Evolutionary conservation across 257 asterid species (phyloP).

Genomic region (Capsicum chinense): DNA sequence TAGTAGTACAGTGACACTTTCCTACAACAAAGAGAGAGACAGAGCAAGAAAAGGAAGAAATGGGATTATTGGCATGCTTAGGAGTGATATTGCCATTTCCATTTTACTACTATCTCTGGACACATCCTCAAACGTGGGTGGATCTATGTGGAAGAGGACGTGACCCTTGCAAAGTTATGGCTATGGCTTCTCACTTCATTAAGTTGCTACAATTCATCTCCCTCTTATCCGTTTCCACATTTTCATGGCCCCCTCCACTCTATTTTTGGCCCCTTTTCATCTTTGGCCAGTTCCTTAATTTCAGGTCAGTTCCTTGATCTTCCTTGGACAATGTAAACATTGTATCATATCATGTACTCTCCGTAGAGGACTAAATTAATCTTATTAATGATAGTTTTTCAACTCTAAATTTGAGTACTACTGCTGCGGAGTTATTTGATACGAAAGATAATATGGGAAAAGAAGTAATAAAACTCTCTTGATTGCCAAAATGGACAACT

Average conservation of each 20-base stretch:
- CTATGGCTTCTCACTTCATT: conserved; percentile 67
- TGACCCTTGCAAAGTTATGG: conserved; percentile 82
- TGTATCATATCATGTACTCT: not conserved
- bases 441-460: too few relatives aligned
- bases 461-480: too few relatives aligned
- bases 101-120: conserved; percentile 85
- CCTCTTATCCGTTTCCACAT: conserved; percentile 64
- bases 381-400: too few relatives aligned
- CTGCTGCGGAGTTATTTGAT: too few relatives aligned
- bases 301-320: conserved; percentile 56
- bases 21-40: not conserved
- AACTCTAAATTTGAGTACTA: too few relatives aligned
- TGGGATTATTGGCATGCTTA: conserved; percentile 71
- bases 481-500: too few relatives aligned
- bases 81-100: conserved; percentile 91
- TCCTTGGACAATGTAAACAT: not conserved
- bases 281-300: conserved; percentile 85
- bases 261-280: conserved; percentile 85
- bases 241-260: conserved; percentile 93
- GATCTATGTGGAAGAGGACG: conserved; percentile 75
- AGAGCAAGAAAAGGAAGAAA: conserved; percentile 31
- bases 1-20: not conserved
- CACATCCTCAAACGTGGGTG: conserved; percentile 78
- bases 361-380: too few relatives aligned
- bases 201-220: conserved; percentile 73